These are phyloP conservation scores for Gaeumannomyces sp. DNA, from an alignment of 2,329 filamentous ascomycete genomes.

Conservation along the genomic window DNA sequence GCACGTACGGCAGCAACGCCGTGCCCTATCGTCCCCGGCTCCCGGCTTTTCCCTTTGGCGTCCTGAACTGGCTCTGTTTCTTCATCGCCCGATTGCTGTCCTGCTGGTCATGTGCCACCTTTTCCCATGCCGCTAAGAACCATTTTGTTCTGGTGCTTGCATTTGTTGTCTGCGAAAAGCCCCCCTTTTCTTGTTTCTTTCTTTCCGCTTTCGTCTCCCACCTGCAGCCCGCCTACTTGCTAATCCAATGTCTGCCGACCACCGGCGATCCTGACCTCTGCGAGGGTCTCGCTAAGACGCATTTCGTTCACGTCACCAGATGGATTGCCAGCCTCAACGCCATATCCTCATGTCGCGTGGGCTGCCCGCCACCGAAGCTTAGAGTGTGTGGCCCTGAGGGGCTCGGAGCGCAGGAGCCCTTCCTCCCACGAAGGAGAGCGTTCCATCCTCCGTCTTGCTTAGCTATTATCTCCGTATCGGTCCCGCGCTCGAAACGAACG, in stretches of 20 bases:
- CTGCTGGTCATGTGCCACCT: neutral
- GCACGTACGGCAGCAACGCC: neutral
- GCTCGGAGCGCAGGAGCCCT: neutral
- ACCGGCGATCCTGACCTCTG: neutral
- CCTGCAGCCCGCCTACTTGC: neutral
- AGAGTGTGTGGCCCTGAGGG: neutral
- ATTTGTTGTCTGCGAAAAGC: neutral
- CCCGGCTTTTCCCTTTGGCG: neutral
- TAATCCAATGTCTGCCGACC: neutral
- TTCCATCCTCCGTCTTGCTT: neutral
- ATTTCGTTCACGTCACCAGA: neutral
- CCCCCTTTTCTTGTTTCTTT: neutral
- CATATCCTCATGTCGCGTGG: neutral
- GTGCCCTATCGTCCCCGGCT: neutral
- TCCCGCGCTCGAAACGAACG: neutral
- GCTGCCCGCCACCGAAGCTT: neutral
- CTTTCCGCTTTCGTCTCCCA: neutral
- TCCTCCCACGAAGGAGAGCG: neutral
- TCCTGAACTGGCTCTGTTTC: neutral
- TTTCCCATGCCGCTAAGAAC: neutral
- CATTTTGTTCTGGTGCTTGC: neutral
- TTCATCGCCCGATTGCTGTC: neutral
- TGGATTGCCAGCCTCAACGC: neutral
- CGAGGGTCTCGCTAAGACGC: neutral
- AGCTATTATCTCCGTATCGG: neutral